Conservation (phyloP, 2,329 filamentous ascomycete genomes). For the Chrysoporthe puriensis region DNA sequence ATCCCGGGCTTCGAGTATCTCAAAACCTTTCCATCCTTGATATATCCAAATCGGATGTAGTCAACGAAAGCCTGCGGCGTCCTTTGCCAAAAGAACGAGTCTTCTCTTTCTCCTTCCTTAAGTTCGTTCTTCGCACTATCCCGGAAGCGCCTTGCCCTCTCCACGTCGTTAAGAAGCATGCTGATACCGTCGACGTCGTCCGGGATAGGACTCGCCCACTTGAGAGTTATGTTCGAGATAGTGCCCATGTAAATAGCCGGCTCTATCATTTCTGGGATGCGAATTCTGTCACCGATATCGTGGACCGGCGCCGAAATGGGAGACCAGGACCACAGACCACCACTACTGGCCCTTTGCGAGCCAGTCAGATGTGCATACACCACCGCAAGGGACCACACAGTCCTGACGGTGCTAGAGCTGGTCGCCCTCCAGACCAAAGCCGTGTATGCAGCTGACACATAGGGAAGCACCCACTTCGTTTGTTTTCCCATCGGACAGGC, state of each 20-base stretch:
- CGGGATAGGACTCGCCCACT: slow-evolving; percentile 52
- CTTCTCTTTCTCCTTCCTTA: slow-evolving; percentile 4
- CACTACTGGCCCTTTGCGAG: neutral
- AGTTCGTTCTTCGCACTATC: slow-evolving; percentile 14
- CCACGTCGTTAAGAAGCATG: slow-evolving; percentile 83
- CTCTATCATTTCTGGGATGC: slow-evolving; percentile 17
- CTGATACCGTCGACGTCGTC: slow-evolving; percentile 73
- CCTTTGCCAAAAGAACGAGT: slow-evolving; percentile 27
- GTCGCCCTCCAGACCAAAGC: slow-evolving; percentile 81
- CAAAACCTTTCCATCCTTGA: slow-evolving; percentile 24
- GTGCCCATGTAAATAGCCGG: slow-evolving; percentile 62
- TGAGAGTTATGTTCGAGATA: slow-evolving; percentile 87
- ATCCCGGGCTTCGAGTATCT: slow-evolving; percentile 25
- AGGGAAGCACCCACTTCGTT: slow-evolving; percentile 81
- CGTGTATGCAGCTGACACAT: slow-evolving; percentile 81
- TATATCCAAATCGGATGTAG: slow-evolving; percentile 30
- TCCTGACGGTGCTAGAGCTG: slow-evolving; percentile 60
- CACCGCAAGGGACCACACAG: slow-evolving; percentile 13
- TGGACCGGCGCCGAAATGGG: neutral
- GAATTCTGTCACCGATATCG: neutral
- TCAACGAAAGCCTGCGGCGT: slow-evolving; percentile 31
- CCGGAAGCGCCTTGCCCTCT: slow-evolving; percentile 69
- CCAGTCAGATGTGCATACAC: slow-evolving; percentile 2
- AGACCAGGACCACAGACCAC: neutral
- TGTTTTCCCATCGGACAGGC: slow-evolving; percentile 72